Evolutionary conservation across 441 rosid genomes (phyloP).

Genomic region (Francoa sonchifolia): DNA sequence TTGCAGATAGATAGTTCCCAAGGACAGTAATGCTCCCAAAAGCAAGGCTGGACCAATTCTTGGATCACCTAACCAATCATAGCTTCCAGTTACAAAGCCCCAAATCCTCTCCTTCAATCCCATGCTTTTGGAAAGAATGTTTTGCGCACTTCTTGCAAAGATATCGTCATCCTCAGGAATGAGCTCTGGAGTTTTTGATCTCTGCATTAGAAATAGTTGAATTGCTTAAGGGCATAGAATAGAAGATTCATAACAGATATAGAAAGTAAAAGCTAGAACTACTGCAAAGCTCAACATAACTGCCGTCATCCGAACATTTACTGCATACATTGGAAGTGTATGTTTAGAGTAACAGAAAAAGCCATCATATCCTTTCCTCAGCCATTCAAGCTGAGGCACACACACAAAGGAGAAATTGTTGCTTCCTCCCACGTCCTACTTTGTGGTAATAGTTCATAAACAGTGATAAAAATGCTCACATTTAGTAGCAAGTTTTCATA

Average conservation of each 20-base stretch:
- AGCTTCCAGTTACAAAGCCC: conserved; percentile 20
- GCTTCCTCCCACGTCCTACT: too few relatives aligned
- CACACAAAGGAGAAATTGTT: too few relatives aligned
- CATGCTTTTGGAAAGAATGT: conserved; percentile 37
- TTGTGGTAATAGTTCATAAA: too few relatives aligned
- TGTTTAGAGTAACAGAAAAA: too few relatives aligned
- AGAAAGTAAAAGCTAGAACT: too few relatives aligned
- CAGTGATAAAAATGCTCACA: too few relatives aligned
- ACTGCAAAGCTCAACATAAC: too few relatives aligned
- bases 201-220: conserved; percentile 30
- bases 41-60: conserved; percentile 85
- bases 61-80: conserved; percentile 60
- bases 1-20: conserved; percentile 55
- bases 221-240: conserved; percentile 3
- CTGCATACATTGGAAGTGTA: too few relatives aligned
- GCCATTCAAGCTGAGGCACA: too few relatives aligned
- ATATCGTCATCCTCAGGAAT: conserved; percentile 66
- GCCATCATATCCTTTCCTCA: too few relatives aligned
- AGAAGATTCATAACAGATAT: too few relatives aligned
- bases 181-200: conserved; percentile 74
- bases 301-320: not conserved
- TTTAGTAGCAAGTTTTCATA: too few relatives aligned
- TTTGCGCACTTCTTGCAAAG: conserved; percentile 46
- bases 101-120: conserved; percentile 42
- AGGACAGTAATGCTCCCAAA: conserved; percentile 63